These are phyloP conservation scores for Picea engelmannii DNA, from an alignment of 83 land plant genomes.

Conservation along the genomic window DNA sequence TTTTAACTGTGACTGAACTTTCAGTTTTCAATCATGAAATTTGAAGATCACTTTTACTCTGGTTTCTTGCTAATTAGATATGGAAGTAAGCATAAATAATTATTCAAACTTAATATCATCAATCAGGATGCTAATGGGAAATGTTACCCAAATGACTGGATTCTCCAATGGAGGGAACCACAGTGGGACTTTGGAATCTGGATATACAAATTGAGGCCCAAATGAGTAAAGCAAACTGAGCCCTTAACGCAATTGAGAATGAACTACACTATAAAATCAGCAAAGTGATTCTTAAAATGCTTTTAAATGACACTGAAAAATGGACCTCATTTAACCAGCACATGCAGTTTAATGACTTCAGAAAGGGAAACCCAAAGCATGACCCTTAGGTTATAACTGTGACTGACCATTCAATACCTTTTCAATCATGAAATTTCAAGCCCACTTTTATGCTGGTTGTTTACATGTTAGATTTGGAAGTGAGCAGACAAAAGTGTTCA, in stretches of 20 bases:
- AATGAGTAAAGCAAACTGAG: neutral
- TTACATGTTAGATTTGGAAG: neutral
- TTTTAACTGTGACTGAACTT: neutral
- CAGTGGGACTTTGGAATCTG: neutral
- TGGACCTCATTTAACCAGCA: neutral
- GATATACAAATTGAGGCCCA: neutral
- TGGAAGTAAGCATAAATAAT: too few species aligned
- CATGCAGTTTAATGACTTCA: neutral
- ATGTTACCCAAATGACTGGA: neutral
- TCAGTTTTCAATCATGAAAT: neutral
- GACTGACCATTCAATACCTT: neutral
- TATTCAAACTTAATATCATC: too few species aligned
- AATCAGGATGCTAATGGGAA: neutral
- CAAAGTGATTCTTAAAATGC: neutral
- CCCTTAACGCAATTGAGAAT: neutral
- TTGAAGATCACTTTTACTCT: neutral
- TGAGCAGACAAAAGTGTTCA: too few species aligned
- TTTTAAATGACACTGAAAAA: neutral
- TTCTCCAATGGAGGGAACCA: neutral
- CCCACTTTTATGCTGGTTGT: neutral
- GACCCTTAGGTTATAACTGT: neutral
- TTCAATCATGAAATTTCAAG: neutral
- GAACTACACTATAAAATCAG: neutral
- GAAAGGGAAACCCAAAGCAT: neutral
- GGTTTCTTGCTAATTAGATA: neutral